Base-by-base conservation (phyloP, 164 flowering plant species). In the Pachysandra terminalis region DNA sequence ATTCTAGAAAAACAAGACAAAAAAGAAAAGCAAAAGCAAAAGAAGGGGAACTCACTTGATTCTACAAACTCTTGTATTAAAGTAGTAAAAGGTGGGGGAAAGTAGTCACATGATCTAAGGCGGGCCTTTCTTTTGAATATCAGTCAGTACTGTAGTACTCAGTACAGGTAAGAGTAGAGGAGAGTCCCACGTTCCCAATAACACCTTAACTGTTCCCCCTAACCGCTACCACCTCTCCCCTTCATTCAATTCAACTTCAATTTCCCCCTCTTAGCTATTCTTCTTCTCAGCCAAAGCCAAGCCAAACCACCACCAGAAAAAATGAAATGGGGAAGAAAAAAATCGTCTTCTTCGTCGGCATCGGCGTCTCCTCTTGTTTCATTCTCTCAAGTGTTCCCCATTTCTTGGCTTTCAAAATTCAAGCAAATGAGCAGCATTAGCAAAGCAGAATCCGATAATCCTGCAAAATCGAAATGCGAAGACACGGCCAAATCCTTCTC, bases 261-360 rank as follows among this genome's bases (percentile, higher is more conserved):
- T 32, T 32, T 32, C 37, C 37, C n/a, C 3, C 37, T 32, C 37
- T 32, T 32, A 32, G 10, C 10, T 10, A 40, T 5, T 40, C 45
- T 10, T 5, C 45, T 40, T n/a, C n/a, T n/a, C n/a, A n/a, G n/a
- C n/a, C n/a, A n/a, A 10, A 40, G 45, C 5, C 10, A 40, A 40
- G 45, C 7, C 5, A 40, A 40, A 5, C 45, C 10, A 5, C 10
- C 10, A 28, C 59, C 26, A 19, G 22, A 27, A 53, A 82, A 28
- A 19, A 87, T 90, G 90, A 84, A 81, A 72, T 85, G 88, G 87
- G 84, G 86, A 56, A 80, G 77, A 64, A 87, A 81, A 72, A 84
- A 81, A 73, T 52, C 70, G 21, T 68, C 74, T 19, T 68, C 80
- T 32, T 32, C 37, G 3, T 32, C 37, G 3, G 7, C 37, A 32